Conservation (phyloP, 148 eudicot species). For the Cornus kousa region DNA sequence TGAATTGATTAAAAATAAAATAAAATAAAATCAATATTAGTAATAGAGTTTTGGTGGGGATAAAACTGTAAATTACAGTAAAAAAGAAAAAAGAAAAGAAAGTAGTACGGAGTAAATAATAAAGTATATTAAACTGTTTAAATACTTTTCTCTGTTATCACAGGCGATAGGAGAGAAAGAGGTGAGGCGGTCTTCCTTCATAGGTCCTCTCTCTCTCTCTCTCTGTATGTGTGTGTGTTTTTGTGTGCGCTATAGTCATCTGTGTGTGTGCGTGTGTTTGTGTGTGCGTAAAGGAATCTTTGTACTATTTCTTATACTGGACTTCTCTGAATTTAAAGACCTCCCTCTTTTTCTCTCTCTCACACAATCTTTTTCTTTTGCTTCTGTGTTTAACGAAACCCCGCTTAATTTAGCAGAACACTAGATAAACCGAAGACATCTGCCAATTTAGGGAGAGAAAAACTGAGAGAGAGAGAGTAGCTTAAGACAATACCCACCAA, state of each 20-base stretch:
- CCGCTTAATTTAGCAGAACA: not conserved
- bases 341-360: not conserved
- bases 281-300: not conserved
- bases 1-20: too few relatives aligned
- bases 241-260: too few relatives aligned
- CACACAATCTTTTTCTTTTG: too few relatives aligned
- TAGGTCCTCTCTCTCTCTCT: conserved; percentile 12
- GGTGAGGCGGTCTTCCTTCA: conserved; percentile 8
- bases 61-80: not conserved
- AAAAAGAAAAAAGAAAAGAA: too few relatives aligned
- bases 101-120: too few relatives aligned
- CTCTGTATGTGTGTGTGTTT: not conserved
- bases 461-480: not conserved
- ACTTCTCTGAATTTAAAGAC: not conserved
- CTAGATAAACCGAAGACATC: not conserved
- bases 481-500: not conserved
- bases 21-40: too few relatives aligned
- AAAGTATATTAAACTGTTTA: not conserved
- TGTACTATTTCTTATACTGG: conserved; percentile 1
- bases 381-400: not conserved
- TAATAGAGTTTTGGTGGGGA: not conserved
- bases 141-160: conserved; percentile 12
- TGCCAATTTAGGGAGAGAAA: not conserved
- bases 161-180: conserved; percentile 3
- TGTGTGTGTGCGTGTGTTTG: too few relatives aligned